Conservation (phyloP, 805 yeast species). For the Yueomyces sp. region DNA sequence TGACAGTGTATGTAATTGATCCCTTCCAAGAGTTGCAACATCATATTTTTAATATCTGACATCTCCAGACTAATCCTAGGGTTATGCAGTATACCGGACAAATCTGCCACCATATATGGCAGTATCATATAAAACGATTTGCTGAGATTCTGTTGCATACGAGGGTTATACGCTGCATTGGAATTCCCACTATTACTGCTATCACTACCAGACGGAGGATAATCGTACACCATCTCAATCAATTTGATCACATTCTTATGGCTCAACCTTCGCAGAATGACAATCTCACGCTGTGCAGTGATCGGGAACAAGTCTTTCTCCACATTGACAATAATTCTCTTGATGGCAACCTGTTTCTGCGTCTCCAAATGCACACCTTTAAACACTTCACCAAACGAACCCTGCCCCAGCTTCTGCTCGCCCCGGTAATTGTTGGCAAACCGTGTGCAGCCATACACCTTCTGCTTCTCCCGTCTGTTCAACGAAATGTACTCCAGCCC, state of each 20-base stretch:
- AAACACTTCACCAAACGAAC: constrained; percentile 83
- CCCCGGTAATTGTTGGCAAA: constrained; percentile 20
- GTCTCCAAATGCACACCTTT: constrained; percentile 46
- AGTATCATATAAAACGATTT: constrained; percentile 67
- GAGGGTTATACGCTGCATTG: constrained; percentile 2
- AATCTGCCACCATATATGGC: constrained; percentile 86
- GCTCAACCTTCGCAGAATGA: constrained; percentile 55
- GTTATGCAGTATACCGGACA: constrained; percentile 80
- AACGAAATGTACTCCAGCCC: constrained; percentile 18
- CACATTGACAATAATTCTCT: constrained; percentile 53
- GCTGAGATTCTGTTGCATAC: constrained; percentile 4
- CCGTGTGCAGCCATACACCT: constrained; percentile 21
- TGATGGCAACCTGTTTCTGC: constrained; percentile 66
- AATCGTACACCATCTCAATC: constrained; percentile 61
- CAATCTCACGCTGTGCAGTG: constrained; percentile 87
- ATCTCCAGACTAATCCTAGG: constrained; percentile 47
- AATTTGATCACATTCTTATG: constrained; percentile 67
- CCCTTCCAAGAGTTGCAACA: constrained; percentile 68
- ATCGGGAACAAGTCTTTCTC: constrained; percentile 62
- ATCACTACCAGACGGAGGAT: constrained; percentile 16
- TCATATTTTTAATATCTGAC: constrained; percentile 69
- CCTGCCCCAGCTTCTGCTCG: constrained; percentile 54
- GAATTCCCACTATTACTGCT: not conserved
- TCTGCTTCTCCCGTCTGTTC: constrained; percentile 13
- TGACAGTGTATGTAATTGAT: constrained; percentile 56